A percentile compares a stretch with the other conserved stretches of the same genome.
phyloP scores from a whole-genome alignment of 805 yeast species.

The Sungouiella thailandica region DNA sequence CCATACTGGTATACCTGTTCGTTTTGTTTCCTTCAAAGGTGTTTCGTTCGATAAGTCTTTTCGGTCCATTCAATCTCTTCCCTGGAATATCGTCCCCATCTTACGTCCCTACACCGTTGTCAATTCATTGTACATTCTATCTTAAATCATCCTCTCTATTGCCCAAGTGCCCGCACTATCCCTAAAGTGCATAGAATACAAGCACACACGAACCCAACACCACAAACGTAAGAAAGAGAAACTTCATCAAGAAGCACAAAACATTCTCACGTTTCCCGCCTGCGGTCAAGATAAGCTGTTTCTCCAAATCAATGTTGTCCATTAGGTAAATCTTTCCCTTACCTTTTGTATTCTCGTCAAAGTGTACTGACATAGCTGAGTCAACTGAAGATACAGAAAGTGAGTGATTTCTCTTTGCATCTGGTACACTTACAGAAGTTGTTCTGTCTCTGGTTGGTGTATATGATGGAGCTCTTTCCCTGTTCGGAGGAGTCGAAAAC shows the following conservation, averaged over 20 bases:
- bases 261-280: conserved; percentile 34
- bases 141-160: too few species aligned
- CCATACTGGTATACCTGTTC: too few species aligned
- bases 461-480: conserved; percentile 1
- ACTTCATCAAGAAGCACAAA: conserved; percentile 26
- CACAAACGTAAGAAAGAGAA: conserved; percentile 22
- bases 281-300: conserved; percentile 32
- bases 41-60: too few species aligned
- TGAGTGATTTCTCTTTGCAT: conserved; percentile 20
- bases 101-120: too few species aligned
- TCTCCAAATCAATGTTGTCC: conserved; percentile 33
- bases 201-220: conserved; percentile 32
- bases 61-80: too few species aligned
- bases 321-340: conserved; percentile 21
- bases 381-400: conserved; percentile 20
- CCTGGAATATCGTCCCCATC: too few species aligned
- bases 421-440: conserved; percentile 3
- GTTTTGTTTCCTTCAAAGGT: too few species aligned
- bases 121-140: too few species aligned
- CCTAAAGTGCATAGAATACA: conserved; percentile 29
- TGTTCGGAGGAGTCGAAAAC: not conserved
- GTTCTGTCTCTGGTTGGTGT: conserved; percentile 3
- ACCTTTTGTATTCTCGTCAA: conserved; percentile 1
- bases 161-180: too few species aligned
- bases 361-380: conserved; percentile 14